Evolutionary conservation across 768 basidiomycete genomes (phyloP).

Genomic region (Udeniomyces megalosporus): DNA sequence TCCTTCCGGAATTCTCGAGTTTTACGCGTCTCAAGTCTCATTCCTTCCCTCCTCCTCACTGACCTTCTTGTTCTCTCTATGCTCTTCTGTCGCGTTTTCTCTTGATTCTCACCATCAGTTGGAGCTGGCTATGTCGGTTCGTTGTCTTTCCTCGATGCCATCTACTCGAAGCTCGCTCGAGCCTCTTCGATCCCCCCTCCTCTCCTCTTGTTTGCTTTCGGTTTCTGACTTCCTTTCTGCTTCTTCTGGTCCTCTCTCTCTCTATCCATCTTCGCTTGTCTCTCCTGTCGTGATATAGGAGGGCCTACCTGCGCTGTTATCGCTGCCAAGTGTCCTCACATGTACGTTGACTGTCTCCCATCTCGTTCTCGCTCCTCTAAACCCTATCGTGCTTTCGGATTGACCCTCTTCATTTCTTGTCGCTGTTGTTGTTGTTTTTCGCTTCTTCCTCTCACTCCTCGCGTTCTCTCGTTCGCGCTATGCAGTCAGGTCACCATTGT

Average conservation of each 20-base stretch:
- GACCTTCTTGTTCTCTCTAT: neutral
- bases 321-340: conserved; percentile 13
- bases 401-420: neutral
- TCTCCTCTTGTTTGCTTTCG: neutral
- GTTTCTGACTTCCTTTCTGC: neutral
- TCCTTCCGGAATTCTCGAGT: neutral
- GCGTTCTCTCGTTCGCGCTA: neutral
- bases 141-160: no score
- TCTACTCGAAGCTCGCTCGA: no score
- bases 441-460: neutral
- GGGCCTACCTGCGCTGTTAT: conserved; percentile 93
- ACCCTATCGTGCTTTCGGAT: neutral
- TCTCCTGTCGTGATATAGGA: no score
- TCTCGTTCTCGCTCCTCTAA: no score
- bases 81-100: neutral
- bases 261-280: no score
- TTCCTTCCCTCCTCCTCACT: neutral
- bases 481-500: conserved; percentile 90
- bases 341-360: neutral
- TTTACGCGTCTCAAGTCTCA: neutral
- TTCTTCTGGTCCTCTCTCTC: no score
- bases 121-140: conserved; percentile 60
- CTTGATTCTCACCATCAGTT: neutral
- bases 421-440: no score
- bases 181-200: neutral